Evolutionary conservation across 108 stramenopile genomes (phyloP).

Genomic region (Licmophora abbreviata): DNA sequence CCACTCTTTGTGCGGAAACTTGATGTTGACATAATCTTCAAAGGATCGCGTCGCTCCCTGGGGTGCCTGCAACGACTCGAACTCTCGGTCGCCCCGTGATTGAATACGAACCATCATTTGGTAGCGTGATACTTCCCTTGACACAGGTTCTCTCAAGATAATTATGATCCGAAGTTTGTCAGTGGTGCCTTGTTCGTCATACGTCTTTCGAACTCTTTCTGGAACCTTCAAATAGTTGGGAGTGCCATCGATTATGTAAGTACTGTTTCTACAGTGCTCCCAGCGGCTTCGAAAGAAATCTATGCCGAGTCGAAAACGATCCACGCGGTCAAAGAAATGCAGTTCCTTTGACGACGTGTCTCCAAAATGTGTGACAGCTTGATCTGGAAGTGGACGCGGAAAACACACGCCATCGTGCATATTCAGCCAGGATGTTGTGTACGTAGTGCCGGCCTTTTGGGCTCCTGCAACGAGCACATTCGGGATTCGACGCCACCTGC

Average conservation of each 20-base stretch:
- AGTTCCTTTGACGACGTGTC: constrained; percentile 22
- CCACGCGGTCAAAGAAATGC: constrained; percentile 27
- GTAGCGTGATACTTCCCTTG: constrained; percentile 24
- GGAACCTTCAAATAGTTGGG: constrained; percentile 13
- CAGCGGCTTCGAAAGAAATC: constrained; percentile 29
- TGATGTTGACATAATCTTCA: constrained; percentile 13
- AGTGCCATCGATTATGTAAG: constrained; percentile 22
- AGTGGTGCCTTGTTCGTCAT: constrained; percentile 5
- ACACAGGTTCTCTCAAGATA: constrained; percentile 25
- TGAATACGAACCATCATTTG: too few relatives aligned
- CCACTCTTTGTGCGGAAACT: too few relatives aligned
- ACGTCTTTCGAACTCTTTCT: constrained; percentile 11
- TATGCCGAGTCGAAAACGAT: constrained; percentile 19
- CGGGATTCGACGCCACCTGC: too few relatives aligned
- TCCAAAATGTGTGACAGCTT: constrained; percentile 13
- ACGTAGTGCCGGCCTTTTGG: constrained; percentile 23
- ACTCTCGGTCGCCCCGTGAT: too few relatives aligned
- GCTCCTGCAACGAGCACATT: constrained; percentile 28
- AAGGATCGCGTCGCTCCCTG: constrained; percentile 11
- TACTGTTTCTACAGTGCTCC: constrained; percentile 6
- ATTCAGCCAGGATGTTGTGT: constrained; percentile 24
- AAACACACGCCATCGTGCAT: too few relatives aligned
- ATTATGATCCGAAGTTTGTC: constrained; percentile 22
- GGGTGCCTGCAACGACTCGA: background rate
- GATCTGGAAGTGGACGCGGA: too few relatives aligned